phyloP scores from a whole-genome alignment of 768 basidiomycete species.

The Leccinum rimulosum region DNA sequence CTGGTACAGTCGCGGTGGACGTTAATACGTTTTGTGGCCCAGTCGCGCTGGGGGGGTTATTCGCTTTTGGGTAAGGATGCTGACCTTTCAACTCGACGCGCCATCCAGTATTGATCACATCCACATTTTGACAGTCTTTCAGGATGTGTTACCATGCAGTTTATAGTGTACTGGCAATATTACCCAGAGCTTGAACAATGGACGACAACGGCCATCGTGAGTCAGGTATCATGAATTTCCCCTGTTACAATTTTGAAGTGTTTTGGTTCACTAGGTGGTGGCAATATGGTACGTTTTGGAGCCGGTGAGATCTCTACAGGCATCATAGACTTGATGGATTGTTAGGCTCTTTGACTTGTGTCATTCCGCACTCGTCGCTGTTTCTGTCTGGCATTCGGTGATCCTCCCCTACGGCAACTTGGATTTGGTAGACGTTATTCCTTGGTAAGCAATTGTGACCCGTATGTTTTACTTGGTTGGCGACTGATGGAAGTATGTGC shows the following conservation, averaged over 20 bases:
- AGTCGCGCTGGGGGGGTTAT: conserved; percentile 22
- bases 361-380: conserved; percentile 22
- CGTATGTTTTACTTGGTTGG: background rate
- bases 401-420: conserved; percentile 21
- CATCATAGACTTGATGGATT: background rate
- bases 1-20: background rate
- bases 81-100: background rate
- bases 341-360: conserved; percentile 24
- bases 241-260: background rate
- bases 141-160: conserved; percentile 28
- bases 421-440: conserved; percentile 9
- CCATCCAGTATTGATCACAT: background rate
- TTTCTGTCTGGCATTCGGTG: conserved; percentile 26
- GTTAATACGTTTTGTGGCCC: conserved; percentile 16
- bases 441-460: conserved; percentile 17
- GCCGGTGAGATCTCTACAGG: background rate
- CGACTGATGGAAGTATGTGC: background rate
- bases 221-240: background rate
- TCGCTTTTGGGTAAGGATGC: conserved; percentile 20
- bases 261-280: conserved; percentile 14
- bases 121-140: conserved; percentile 18
- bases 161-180: conserved; percentile 22
- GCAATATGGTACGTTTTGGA: conserved; percentile 16
- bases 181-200: conserved; percentile 14
- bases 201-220: conserved; percentile 20